Evolutionary conservation across 2,329 filamentous ascomycete genomes (phyloP), one percentile per base, ranked within the genome.

Genomic region (Mycosphaerella arachidis): DNA sequence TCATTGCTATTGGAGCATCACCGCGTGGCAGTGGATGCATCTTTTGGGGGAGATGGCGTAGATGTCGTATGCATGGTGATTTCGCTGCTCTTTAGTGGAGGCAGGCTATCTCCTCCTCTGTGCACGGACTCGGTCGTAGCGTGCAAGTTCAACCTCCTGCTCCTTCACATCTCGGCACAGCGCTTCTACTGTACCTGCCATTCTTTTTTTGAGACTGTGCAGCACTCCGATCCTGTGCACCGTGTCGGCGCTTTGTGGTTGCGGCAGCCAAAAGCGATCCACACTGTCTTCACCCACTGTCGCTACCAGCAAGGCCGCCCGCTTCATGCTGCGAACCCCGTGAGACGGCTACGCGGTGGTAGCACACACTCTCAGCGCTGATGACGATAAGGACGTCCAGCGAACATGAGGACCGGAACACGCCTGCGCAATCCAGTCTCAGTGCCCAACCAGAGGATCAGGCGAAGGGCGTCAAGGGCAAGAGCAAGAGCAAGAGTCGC

Each of bases 321-420:
- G 40, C 40, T 43, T 13, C 13, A 43, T 43, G 40, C 40, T 43
- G 40, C 40, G 7, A 13, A 43, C 13, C 40, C 13, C n/a, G 24
- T 43, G 40, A n/a, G 7, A 43, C 40, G 40, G 40, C 40, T 43
- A 43, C 40, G 40, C 40, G 40, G 40, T 18, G 40, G 40, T 43
- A 43, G 40, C 40, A 18, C n/a, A n/a, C 40, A 5, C 40, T 1
- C 40, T 18, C 40, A 18, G 40, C 40, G 59, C 58, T 57, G 57
- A 77, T 77, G 76, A 70, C 74, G 71, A 74, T 72, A 73, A 73
- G 74, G 55, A 70, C 73, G 50, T 76, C 75, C 45, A 70, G 70
- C 68, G 73, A 74, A 68, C 72, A 76, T 68, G 75, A 76, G 65
- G 71, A 75, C 64, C 68, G 70, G 61, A 63, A 64, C 54, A 57